These are phyloP conservation scores for Sarocladium strictum DNA, from an alignment of 2,329 filamentous ascomycete species.

Conservation along the genomic window DNA sequence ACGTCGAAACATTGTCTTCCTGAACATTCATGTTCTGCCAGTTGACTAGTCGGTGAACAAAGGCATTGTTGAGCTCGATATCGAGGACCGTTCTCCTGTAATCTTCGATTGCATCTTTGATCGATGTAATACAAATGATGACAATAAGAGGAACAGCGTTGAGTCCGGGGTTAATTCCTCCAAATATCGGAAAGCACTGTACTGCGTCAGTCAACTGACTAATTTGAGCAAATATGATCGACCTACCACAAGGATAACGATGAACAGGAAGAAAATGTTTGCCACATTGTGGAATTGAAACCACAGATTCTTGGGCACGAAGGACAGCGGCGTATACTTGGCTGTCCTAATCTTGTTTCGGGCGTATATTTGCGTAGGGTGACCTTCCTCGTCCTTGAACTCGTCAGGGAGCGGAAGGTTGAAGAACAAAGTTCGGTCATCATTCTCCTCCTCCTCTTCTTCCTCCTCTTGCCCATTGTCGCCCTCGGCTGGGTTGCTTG, in stretches of 20 bases:
- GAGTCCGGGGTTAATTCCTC: constrained; percentile 81
- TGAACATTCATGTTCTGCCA: constrained; percentile 93
- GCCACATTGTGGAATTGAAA: constrained; percentile 98
- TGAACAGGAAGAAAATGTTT: constrained; percentile 96
- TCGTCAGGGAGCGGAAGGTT: constrained; percentile 73
- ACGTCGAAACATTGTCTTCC: constrained; percentile 76
- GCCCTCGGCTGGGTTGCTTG: constrained; percentile 16
- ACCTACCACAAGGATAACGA: constrained; percentile 88
- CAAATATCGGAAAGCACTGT: constrained; percentile 95
- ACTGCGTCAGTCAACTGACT: neutral
- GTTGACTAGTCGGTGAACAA: constrained; percentile 80
- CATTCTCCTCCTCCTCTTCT: constrained; percentile 34
- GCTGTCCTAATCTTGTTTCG: constrained; percentile 97
- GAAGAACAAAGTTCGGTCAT: constrained; percentile 67
- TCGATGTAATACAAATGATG: constrained; percentile 78
- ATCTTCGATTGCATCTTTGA: constrained; percentile 96
- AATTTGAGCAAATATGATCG: neutral
- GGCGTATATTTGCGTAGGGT: constrained; percentile 62
- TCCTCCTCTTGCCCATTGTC: constrained; percentile 28
- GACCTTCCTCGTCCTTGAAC: constrained; percentile 74
- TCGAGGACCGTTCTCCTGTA: constrained; percentile 88
- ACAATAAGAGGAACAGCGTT: constrained; percentile 89
- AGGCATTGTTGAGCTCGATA: constrained; percentile 91
- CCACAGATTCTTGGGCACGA: constrained; percentile 94
- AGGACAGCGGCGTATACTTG: constrained; percentile 93